These are phyloP conservation scores for Streptanthus diversifolius DNA, from an alignment of 345 rosid species.

Conservation along the genomic window DNA sequence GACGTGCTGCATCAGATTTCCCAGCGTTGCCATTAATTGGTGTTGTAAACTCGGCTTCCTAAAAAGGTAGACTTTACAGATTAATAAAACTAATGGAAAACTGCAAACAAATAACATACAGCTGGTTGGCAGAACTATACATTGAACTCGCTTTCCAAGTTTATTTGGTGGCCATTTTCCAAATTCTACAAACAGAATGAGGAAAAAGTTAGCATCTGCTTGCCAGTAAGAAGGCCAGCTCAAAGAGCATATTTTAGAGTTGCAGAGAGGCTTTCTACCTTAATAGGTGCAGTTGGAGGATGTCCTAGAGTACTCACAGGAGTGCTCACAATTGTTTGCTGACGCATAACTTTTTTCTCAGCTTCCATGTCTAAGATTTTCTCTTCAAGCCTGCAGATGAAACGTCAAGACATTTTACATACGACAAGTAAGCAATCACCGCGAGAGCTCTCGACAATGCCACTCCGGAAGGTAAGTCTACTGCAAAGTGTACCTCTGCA, in stretches of 20 bases:
- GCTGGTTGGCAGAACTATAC: constrained; percentile 42
- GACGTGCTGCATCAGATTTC: constrained; percentile 72
- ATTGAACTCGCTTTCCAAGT: constrained; percentile 52
- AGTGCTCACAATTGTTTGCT: constrained; percentile 53
- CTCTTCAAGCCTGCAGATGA: constrained; percentile 78
- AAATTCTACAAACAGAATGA: constrained; percentile 48
- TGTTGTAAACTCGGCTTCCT: constrained; percentile 69
- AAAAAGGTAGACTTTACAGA: constrained; percentile 19
- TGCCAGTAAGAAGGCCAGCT: neutral
- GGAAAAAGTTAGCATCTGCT: constrained; percentile 4
- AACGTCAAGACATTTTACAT: constrained; percentile 5
- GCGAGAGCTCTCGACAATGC: neutral
- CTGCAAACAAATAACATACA: neutral
- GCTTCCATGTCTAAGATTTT: constrained; percentile 74
- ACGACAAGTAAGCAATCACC: neutral
- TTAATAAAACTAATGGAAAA: constrained; percentile 10
- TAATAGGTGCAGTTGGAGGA: constrained; percentile 51
- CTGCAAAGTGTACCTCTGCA: constrained; percentile 63
- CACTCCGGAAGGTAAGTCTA: neutral
- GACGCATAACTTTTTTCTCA: constrained; percentile 80
- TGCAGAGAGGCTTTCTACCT: constrained; percentile 41
- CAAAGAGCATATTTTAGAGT: neutral
- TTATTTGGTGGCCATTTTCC: constrained; percentile 81
- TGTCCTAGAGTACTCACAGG: constrained; percentile 55
- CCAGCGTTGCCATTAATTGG: constrained; percentile 71